Conservation (phyloP, 257 asterid genomes). For the Solanum piurae region DNA sequence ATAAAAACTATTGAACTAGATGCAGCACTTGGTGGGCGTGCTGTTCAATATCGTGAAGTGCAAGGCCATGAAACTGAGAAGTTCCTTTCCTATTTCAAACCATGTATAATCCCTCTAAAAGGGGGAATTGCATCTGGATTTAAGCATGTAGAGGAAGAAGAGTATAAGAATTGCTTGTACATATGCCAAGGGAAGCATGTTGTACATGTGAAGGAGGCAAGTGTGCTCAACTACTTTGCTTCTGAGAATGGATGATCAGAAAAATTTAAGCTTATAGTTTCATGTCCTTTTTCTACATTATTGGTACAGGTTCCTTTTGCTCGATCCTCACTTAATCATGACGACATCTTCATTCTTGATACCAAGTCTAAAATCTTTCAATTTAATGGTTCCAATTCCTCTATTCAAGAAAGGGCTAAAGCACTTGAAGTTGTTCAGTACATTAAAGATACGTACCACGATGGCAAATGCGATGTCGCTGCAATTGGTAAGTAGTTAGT, state of each 20-base stretch:
- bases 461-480: constrained; percentile 95
- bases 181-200: constrained; percentile 96
- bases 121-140: constrained; percentile 96
- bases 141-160: constrained; percentile 70
- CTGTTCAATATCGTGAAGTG: constrained; percentile 94
- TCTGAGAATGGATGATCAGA: not conserved
- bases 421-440: constrained; percentile 98
- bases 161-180: constrained; percentile 64
- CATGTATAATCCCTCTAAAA: constrained; percentile 93
- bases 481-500: constrained; percentile 60
- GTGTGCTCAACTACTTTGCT: constrained; percentile 8
- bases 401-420: constrained; percentile 99
- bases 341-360: constrained; percentile 91
- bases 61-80: constrained; percentile 97
- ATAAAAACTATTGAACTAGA: constrained; percentile 82
- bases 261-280: not conserved
- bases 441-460: constrained; percentile 88
- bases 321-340: constrained; percentile 94
- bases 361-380: constrained; percentile 85
- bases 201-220: constrained; percentile 92
- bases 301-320: constrained; percentile 73
- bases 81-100: constrained; percentile 96
- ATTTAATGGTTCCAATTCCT: constrained; percentile 93
- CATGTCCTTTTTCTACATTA: constrained; percentile 8
- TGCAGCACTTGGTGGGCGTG: constrained; percentile 96